A percentile compares a stretch with the other conserved stretches of the same genome.
Conservation (phyloP, 345 rosid species). For the Linum trigynum region DNA sequence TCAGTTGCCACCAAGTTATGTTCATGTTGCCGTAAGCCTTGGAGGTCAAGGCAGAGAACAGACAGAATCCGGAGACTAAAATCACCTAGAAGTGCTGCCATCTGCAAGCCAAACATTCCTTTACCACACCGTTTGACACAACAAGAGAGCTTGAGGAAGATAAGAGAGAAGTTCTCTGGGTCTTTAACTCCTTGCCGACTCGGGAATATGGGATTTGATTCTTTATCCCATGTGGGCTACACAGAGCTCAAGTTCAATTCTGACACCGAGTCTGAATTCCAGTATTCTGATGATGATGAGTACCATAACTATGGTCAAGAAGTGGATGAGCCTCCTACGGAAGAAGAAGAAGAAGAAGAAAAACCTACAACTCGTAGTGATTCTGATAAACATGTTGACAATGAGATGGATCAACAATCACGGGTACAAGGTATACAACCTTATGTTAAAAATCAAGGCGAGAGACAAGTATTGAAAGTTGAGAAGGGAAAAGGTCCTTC, state of each 20-base stretch:
- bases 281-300: conserved; percentile 29
- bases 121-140: conserved; percentile 18
- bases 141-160: conserved; percentile 33
- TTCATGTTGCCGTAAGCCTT: conserved; percentile 20
- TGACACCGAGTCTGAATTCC: conserved; percentile 17
- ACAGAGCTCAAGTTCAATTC: conserved; percentile 16
- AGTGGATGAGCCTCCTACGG: conserved; percentile 10
- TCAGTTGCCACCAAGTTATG: conserved; percentile 14
- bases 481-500: conserved; percentile 14
- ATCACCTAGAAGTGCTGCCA: conserved; percentile 12
- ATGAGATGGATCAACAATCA: conserved; percentile 7
- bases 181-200: conserved; percentile 14
- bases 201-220: conserved; percentile 20
- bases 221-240: conserved; percentile 14
- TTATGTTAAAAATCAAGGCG: conserved; percentile 1
- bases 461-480: background rate
- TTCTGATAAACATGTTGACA: conserved; percentile 14
- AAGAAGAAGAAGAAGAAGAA: conserved; percentile 8
- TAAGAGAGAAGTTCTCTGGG: conserved; percentile 22
- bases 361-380: conserved; percentile 20
- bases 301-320: conserved; percentile 11
- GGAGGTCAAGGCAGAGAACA: conserved; percentile 18
- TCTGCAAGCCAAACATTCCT: conserved; percentile 13
- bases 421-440: conserved; percentile 5
- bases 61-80: conserved; percentile 29